Base-by-base conservation (phyloP, 2,329 filamentous ascomycete species). In the Laburnicola sp. region DNA sequence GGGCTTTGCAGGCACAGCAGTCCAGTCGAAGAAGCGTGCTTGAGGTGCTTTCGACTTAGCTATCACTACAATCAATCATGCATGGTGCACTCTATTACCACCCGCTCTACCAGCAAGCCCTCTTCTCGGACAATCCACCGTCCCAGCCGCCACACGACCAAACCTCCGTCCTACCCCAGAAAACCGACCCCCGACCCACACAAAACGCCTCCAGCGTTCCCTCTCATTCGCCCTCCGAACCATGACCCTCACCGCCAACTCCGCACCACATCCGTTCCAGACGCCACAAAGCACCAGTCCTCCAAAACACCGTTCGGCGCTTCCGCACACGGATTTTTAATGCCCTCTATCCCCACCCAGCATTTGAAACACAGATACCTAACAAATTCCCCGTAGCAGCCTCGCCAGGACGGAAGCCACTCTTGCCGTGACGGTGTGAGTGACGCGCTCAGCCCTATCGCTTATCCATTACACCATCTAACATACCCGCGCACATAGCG, bases 1-100 rank as follows among this genome's bases (percentile, higher is more conserved):
- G 26, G 69, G 69, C 25, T 65, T 68, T 40, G 43, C 25, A 27
- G 34, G 37, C 23, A 40, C 46, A 28, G 8, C 45, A 28, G 34
- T 50, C 9, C 26, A 41, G 16, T 23, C 21, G 23, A 51, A 37
- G 35, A 59, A 59, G 50, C 36, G 30, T 39, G 53, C 55, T 36
- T 60, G 51, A 62, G 30, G 16, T 23, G 5, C 34, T 36, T n/a
- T 10, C 5, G 34, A 16, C 16, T 16, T 16, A 16, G 28, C 28
- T 6, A 30, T 30, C 6, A 30, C 6, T 30, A 30, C 28, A 10
- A 30, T 30, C 28, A 30, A 30, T 6, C 28, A 30, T 11, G 34
- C 34, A 8, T 7, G 21, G 34, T 16, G 34, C 11, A 11, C 6
- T 31, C 16, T 35, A 35, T 35, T 16, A 4, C 11, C 32, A 16